Conservation (phyloP, 2,329 filamentous ascomycete genomes). For the Gaeumannomyces sp. region DNA sequence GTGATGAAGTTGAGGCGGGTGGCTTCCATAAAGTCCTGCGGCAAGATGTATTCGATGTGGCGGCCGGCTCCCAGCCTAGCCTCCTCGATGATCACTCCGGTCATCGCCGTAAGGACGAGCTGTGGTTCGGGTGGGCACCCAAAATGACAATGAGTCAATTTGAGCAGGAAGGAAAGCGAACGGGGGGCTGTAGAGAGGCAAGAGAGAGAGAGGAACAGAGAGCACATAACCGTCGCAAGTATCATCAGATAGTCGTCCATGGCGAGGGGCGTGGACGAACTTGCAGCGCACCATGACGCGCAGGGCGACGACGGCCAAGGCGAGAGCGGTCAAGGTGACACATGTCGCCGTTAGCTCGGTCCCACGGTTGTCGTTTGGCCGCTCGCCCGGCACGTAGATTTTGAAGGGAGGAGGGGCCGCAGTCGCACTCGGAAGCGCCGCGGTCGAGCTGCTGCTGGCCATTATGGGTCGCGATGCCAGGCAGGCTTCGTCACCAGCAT, state of each 20-base stretch:
- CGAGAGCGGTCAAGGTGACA: background rate
- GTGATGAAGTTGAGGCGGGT: constrained; percentile 10
- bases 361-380: background rate
- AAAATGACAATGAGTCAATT: background rate
- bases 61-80: constrained; percentile 26
- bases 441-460: too few relatives aligned
- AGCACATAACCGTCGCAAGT: constrained; percentile 33
- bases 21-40: constrained; percentile 24
- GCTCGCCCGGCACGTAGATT: background rate
- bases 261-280: constrained; percentile 19
- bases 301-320: background rate
- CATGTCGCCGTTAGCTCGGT: background rate
- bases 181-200: background rate
- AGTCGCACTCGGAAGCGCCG: too few relatives aligned
- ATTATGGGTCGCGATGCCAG: too few relatives aligned
- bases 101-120: constrained; percentile 29
- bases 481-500: too few relatives aligned
- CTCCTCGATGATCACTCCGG: constrained; percentile 27
- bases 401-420: background rate
- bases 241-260: constrained; percentile 44
- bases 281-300: background rate
- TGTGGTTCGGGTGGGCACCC: constrained; percentile 13
- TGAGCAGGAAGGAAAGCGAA: background rate
- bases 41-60: constrained; percentile 17
- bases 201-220: constrained; percentile 11